These are phyloP conservation scores for Hypholoma fasciculare DNA, from an alignment of 768 basidiomycete genomes.

Conservation along the genomic window DNA sequence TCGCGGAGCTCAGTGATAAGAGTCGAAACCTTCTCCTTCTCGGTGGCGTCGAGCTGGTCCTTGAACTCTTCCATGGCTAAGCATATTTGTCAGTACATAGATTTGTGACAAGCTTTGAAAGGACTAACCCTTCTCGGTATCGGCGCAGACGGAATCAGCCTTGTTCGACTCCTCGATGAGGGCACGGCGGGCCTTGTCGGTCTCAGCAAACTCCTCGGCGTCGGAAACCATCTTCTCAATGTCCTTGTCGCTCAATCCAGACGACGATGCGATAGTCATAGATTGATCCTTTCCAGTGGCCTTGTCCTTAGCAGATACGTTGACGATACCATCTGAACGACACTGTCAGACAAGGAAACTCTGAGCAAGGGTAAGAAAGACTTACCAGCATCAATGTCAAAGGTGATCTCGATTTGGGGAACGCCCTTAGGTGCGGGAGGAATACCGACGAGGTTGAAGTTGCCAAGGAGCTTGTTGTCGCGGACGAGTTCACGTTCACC, in stretches of 20 bases:
- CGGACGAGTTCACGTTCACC: constrained; percentile 98
- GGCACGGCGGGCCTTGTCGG: constrained; percentile 82
- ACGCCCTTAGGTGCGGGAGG: constrained; percentile 85
- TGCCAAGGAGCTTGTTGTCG: constrained; percentile 98
- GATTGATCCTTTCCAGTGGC: constrained; percentile 89
- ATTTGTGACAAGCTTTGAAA: not conserved
- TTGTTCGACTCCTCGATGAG: constrained; percentile 97
- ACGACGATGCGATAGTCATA: constrained; percentile 97
- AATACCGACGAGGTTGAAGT: constrained; percentile 99
- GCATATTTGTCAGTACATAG: not conserved
- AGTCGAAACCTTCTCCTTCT: constrained; percentile 93
- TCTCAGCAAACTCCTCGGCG: constrained; percentile 91
- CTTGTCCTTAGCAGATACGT: constrained; percentile 95
- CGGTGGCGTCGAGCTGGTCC: constrained; percentile 88
- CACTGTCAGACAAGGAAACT: not conserved
- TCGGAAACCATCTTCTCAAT: constrained; percentile 97
- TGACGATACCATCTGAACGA: constrained; percentile 84
- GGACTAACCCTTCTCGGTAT: constrained; percentile 88
- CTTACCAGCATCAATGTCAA: constrained; percentile 95
- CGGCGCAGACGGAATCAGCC: constrained; percentile 90
- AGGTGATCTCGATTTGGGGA: constrained; percentile 86
- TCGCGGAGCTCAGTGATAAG: constrained; percentile 88
- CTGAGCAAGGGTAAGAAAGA: not conserved
- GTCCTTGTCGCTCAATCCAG: constrained; percentile 93
- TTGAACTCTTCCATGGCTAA: constrained; percentile 96